phyloP scores from a whole-genome alignment of 208 protist species.

The Crithidia bombi region DNA sequence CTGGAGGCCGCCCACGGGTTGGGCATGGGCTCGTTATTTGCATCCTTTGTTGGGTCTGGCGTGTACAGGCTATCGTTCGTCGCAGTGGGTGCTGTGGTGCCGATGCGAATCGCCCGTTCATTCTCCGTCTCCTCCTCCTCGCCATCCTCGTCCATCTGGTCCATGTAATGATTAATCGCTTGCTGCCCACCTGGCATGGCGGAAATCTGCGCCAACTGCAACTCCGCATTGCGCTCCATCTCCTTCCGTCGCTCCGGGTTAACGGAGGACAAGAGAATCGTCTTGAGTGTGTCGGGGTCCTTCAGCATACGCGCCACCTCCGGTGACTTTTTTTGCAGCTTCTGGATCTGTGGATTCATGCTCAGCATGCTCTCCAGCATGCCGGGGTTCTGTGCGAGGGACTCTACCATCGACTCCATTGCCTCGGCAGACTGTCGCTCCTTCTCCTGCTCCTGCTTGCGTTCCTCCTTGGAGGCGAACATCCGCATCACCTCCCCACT shows the following conservation, averaged over 20 bases:
- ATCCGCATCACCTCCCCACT: constrained; percentile 57
- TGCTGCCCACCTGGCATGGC: constrained; percentile 68
- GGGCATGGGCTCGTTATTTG: constrained; percentile 66
- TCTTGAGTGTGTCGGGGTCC: constrained; percentile 77
- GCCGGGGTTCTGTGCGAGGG: constrained; percentile 57
- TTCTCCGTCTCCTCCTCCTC: constrained; percentile 25
- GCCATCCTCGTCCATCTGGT: constrained; percentile 37
- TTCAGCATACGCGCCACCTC: constrained; percentile 56
- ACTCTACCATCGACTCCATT: constrained; percentile 82
- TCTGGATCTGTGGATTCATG: constrained; percentile 49
- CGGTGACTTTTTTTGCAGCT: constrained; percentile 58
- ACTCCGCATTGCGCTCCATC: constrained; percentile 54
- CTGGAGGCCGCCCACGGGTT: constrained; percentile 49
- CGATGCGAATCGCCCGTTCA: constrained; percentile 30
- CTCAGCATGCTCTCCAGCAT: constrained; percentile 60
- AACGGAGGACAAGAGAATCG: constrained; percentile 68
- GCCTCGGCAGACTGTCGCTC: constrained; percentile 45
- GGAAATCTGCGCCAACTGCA: constrained; percentile 75
- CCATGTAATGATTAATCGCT: constrained; percentile 65
- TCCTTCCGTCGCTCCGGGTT: constrained; percentile 67
- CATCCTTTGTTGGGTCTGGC: constrained; percentile 53
- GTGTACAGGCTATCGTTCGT: constrained; percentile 22
- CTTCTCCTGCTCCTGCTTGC: constrained; percentile 32
- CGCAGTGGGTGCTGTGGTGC: constrained; percentile 1
- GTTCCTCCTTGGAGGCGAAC: constrained; percentile 37